Base-by-base conservation (phyloP, 441 rosid species). In the Viola pubescens region DNA sequence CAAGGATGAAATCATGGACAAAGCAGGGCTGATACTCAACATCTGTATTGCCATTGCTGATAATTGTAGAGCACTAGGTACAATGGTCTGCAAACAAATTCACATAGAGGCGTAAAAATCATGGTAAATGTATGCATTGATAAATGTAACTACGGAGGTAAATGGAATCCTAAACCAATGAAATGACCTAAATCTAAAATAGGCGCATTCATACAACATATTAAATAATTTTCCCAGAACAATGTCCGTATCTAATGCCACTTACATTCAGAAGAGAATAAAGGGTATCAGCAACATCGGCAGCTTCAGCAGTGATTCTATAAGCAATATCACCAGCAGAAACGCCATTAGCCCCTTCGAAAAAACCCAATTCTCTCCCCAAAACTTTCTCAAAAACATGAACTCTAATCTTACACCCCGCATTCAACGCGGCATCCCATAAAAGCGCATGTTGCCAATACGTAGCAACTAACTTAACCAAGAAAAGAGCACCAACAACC, bases 241-340 rank as follows among this genome's bases (percentile, higher is more conserved):
- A 16, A 16, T 16, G 0, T 16, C 19, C 19, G 40, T 7, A n/a
- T 48, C 1, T 0, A 6, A 56, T 45, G 19, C 19, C 9, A 78
- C 95, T 76, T 9, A 89, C 98, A 58, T 85, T 91, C 11, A 91
- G 87, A 62, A 89, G 83, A 45, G 94, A 88, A 68, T 82, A 84
- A 47, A 91, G 58, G 40, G 94, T 80, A 56, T 84, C 88, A 42
- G 87, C 70, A 58, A 85, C 85, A 80, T 89, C 95, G 51, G 88
- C 77, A 40, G 97, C 91, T 67, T 89, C 95, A 5, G 94, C 87
- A 16, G 97, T 79, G 63, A 92, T 80, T 61, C 97, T 67, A 12
- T 80, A 82, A 5, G 95, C 95, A 55, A 92, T 75, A 69, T 92
- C 97, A 46, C 97, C 98, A 0, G 82, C 59, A 3, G 86, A 76